Evolutionary conservation across 257 asterid genomes (phyloP), one percentile per base, ranked within the genome.

Genomic region (Marsdenia floribunda): DNA sequence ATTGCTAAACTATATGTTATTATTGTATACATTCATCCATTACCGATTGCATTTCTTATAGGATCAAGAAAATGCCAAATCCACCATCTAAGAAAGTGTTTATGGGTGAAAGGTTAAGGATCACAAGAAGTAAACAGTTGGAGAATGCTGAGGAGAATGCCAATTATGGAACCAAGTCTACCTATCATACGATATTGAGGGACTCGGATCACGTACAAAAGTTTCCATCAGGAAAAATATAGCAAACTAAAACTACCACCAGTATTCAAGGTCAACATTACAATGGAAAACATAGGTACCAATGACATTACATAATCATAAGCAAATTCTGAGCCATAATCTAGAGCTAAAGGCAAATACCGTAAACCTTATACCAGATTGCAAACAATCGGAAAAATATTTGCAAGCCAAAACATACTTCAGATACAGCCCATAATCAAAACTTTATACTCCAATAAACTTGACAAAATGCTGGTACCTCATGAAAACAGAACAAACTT

Each of bases 331-430:
- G 11, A 37, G 14, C 33, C 40, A 19, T 55, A 24, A 5, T 44
- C 35, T 46, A 26, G 49, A 44, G 70, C 68, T 44, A 26, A 60
- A 60, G 57, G 37, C 71, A 47, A 8, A 73, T 70, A 4, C 44
- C 40, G 6, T 22, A 59, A 40, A 33, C 49, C 22, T 72, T 15
- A 72, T 40, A 73, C 68, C 54, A 58, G 50, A 66, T 1, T 22
- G 47, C 29, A 35, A 47, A 42, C 42, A 60, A 24, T 3, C 29
- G n/a, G 70, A 12, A 67, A 61, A 59, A 42, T n/a, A 72, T 33
- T 33, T 18, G 70, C 38, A 29, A 61, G 71, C 50, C 16, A 73
- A 73, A 60, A 46, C 58, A 73, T 38, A 44, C 49, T 64, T 37
- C 15, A 37, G 70, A 35, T 35, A 19, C 26, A 16, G 70, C 70